Evolutionary conservation across 2,329 filamentous ascomycete genomes (phyloP).

Genomic region (Venturia effusa): DNA sequence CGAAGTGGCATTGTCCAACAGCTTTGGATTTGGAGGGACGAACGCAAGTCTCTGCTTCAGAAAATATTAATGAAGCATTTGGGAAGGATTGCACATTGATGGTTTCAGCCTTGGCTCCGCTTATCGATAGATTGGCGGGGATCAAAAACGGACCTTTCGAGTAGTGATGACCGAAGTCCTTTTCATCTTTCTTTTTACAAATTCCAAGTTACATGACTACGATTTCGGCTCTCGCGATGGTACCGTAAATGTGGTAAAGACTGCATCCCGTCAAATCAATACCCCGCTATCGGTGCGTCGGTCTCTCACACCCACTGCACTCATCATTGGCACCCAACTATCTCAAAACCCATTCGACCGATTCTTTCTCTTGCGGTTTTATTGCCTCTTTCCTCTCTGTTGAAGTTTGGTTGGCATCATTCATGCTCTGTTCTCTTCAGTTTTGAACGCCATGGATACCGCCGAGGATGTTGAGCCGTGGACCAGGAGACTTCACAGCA

Average conservation of each 20-base stretch:
- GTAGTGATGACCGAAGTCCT: background rate
- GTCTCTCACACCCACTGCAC: background rate
- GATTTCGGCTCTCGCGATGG: background rate
- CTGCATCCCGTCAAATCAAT: background rate
- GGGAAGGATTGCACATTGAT: background rate
- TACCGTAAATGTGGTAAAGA: background rate
- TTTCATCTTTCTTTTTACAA: background rate
- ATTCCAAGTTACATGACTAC: background rate
- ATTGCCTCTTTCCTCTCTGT: too few species aligned
- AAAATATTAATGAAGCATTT: background rate
- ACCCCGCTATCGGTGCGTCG: background rate
- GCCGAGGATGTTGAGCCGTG: background rate
- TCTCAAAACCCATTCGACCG: conserved; percentile 10
- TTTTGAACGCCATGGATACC: background rate
- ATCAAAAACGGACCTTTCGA: background rate
- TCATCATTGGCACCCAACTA: background rate
- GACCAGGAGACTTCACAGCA: background rate
- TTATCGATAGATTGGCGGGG: background rate
- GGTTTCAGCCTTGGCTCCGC: background rate
- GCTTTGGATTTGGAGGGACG: conserved; percentile 95
- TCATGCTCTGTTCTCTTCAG: background rate
- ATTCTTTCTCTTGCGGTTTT: background rate
- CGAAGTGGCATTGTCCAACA: conserved; percentile 75
- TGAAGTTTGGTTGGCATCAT: too few species aligned
- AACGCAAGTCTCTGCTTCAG: conserved; percentile 83